Evolutionary conservation across 139 green algal genomes (phyloP).

Genomic region (Mychonastes homosphaera): DNA sequence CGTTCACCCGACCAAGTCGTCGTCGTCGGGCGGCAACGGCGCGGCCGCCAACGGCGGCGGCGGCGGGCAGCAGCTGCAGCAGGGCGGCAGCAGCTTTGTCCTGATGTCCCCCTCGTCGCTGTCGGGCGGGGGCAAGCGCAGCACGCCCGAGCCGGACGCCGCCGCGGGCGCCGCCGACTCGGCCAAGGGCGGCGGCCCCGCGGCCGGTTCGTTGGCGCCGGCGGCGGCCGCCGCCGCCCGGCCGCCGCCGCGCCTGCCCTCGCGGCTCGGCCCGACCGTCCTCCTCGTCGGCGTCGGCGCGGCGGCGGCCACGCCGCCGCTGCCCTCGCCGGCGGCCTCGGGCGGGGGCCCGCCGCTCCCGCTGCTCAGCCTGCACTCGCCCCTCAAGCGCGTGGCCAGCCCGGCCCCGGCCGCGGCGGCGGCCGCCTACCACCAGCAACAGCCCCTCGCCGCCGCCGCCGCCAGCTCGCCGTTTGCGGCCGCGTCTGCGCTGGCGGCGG

Average conservation of each 20-base stretch:
- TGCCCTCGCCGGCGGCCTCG: neutral
- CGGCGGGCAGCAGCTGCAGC: too few relatives aligned
- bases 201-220: neutral
- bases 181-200: neutral
- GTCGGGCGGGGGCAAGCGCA: conserved; percentile 11
- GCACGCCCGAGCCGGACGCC: conserved; percentile 19
- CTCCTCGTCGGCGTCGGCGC: too few relatives aligned
- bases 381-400: conserved; percentile 19
- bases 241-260: conserved; percentile 4
- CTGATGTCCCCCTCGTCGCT: too few relatives aligned
- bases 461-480: too few relatives aligned
- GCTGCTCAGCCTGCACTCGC: conserved; percentile 10
- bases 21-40: too few relatives aligned
- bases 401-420: neutral
- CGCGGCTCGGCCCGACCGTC: too few relatives aligned
- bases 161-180: too few relatives aligned
- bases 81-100: too few relatives aligned
- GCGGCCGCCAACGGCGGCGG: too few relatives aligned
- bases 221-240: neutral
- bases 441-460: neutral
- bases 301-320: neutral
- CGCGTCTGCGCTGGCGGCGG: neutral
- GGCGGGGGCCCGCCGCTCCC: neutral
- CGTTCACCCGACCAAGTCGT: too few relatives aligned
- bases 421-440: neutral